Evolutionary conservation across 1,139 yeast genomes (phyloP).

Genomic region (Diutina rugosa): DNA sequence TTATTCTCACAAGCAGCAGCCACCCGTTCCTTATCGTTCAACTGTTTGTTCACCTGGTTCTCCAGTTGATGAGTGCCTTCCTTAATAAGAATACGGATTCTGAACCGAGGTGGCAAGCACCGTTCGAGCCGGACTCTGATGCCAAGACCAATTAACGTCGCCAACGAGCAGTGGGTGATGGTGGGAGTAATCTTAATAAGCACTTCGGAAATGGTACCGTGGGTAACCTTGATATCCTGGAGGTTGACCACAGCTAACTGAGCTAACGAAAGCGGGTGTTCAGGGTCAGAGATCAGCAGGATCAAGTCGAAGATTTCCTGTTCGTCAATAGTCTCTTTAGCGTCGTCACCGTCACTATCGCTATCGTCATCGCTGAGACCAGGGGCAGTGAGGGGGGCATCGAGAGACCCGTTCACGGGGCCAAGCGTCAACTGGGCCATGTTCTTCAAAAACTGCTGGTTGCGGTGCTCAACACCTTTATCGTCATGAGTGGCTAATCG

Average conservation of each 20-base stretch:
- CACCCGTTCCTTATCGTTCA: conserved; percentile 93
- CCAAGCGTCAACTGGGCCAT: conserved; percentile 15
- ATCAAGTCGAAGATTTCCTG: conserved; percentile 51
- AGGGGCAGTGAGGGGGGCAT: neutral
- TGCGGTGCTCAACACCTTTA: conserved; percentile 5
- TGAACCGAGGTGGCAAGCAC: conserved; percentile 72
- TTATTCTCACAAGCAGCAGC: conserved; percentile 98
- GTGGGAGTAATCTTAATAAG: conserved; percentile 88
- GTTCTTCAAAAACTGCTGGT: conserved; percentile 11
- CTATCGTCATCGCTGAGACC: neutral
- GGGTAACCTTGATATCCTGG: conserved; percentile 55
- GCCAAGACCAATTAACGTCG: conserved; percentile 91
- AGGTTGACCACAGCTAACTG: conserved; percentile 90
- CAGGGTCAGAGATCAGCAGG: conserved; percentile 90
- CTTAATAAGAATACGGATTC: conserved; percentile 69
- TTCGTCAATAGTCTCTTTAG: conserved; percentile 60
- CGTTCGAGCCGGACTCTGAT: conserved; percentile 86
- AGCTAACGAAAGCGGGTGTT: conserved; percentile 90
- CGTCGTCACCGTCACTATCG: conserved; percentile 19
- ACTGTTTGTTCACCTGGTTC: conserved; percentile 87
- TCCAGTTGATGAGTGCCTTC: conserved; percentile 96
- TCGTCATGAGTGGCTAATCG: conserved; percentile 22
- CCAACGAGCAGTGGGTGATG: conserved; percentile 92
- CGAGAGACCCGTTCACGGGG: neutral
- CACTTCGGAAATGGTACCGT: conserved; percentile 57